These are phyloP conservation scores for Uronychia setigera DNA, from an alignment of 73 alveolate species.

Conservation along the genomic window DNA sequence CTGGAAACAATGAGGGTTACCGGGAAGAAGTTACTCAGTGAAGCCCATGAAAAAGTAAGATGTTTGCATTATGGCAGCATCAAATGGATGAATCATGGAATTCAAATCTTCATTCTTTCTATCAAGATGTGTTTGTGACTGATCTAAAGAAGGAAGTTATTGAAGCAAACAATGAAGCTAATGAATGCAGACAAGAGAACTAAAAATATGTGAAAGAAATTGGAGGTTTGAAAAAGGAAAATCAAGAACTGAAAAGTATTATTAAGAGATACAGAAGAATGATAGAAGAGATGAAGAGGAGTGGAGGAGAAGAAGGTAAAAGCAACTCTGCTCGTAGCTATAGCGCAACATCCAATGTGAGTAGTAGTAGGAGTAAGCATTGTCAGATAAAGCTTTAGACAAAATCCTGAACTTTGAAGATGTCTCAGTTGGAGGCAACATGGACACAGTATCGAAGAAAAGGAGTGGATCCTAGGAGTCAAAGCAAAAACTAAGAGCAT, in stretches of 20 bases:
- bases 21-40: not conserved
- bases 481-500: not conserved
- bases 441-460: not conserved
- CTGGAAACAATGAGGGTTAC: not conserved
- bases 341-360: not conserved
- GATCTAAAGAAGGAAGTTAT: not conserved
- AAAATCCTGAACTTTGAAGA: not conserved
- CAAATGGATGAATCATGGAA: not conserved
- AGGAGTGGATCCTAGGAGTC: not conserved
- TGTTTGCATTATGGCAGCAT: not conserved
- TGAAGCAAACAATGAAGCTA: slow-evolving; percentile 1
- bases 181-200: not conserved
- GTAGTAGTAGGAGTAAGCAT: not conserved
- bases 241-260: not conserved
- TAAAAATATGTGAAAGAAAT: not conserved
- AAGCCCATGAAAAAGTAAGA: not conserved
- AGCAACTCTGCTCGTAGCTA: not conserved
- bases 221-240: not conserved
- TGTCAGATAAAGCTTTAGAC: not conserved
- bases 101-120: slow-evolving; percentile 2
- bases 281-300: not conserved
- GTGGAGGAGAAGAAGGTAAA: not conserved
- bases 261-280: not conserved
- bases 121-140: slow-evolving; percentile 18
- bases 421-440: too few relatives aligned